Evolutionary conservation across 2,329 filamentous ascomycete genomes (phyloP).

Genomic region (Ophiostoma novo-ulmi): DNA sequence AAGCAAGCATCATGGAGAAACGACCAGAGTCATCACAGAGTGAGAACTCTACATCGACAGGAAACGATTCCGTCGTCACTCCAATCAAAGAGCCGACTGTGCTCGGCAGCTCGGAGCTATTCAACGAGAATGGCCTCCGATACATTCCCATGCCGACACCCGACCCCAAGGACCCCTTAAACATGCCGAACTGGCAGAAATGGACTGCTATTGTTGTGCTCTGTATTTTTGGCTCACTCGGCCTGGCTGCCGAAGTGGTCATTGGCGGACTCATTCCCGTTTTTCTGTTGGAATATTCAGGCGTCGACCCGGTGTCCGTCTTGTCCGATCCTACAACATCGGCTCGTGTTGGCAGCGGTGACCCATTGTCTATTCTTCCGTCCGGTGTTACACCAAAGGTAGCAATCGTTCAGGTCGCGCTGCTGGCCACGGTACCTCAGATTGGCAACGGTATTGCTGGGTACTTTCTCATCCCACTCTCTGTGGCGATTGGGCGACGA

Average conservation of each 20-base stretch:
- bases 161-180: constrained; percentile 32
- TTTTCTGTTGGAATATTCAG: constrained; percentile 37
- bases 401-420: not conserved
- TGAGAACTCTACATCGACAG: not conserved
- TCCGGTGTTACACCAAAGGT: not conserved
- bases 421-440: not conserved
- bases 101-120: constrained; percentile 26
- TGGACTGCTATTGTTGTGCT: constrained; percentile 32
- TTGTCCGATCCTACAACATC: constrained; percentile 19
- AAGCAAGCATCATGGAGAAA: constrained; percentile 3
- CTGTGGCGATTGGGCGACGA: not conserved
- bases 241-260: constrained; percentile 32
- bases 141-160: constrained; percentile 27
- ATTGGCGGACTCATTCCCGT: constrained; percentile 35
- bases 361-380: not conserved
- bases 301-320: constrained; percentile 34
- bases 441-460: not conserved
- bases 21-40: not conserved
- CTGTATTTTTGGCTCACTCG: constrained; percentile 30
- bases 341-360: not conserved
- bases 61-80: not conserved
- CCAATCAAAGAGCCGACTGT: not conserved
- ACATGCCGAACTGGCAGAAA: constrained; percentile 34
- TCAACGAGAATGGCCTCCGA: constrained; percentile 25
- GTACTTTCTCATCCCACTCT: not conserved